phyloP scores from a whole-genome alignment of 2,329 filamentous ascomycete species.

The Aureobasidium sp. region DNA sequence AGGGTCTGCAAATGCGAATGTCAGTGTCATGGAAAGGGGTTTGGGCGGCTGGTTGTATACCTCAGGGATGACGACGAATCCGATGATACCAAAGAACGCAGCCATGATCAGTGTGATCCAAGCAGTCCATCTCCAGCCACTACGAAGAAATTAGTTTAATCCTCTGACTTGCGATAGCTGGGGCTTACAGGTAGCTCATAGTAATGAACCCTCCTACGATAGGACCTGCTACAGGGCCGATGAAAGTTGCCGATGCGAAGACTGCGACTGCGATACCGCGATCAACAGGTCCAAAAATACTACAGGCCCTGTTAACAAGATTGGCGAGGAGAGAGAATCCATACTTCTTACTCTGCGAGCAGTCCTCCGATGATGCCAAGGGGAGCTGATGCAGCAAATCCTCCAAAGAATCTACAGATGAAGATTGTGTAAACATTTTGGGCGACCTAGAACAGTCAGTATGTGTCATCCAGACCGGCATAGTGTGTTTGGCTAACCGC shows the following conservation, averaged over 20 bases:
- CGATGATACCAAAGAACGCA: conserved; percentile 37
- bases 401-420: conserved; percentile 49
- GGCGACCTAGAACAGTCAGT: conserved; percentile 24
- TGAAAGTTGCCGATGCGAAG: conserved; percentile 37
- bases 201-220: conserved; percentile 45
- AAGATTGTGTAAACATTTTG: conserved; percentile 50
- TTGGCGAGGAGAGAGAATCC: conserved; percentile 11
- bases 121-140: conserved; percentile 51
- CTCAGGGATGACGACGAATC: conserved; percentile 46
- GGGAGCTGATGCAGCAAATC: conserved; percentile 46
- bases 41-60: conserved; percentile 25
- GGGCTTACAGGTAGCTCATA: conserved; percentile 22
- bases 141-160: conserved; percentile 26
- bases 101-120: conserved; percentile 50
- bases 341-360: conserved; percentile 20
- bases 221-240: conserved; percentile 44
- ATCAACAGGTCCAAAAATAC: conserved; percentile 38
- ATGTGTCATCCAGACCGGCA: neutral
- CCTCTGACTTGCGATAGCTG: neutral
- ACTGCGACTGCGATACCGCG: conserved; percentile 41
- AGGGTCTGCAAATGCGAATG: conserved; percentile 34
- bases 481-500: conserved; percentile 32
- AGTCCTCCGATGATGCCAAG: conserved; percentile 42
- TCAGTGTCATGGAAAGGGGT: neutral
- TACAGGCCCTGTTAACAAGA: neutral